phyloP scores from a whole-genome alignment of 1,139 yeast species.

The Zygosaccharomyces sapae region DNA sequence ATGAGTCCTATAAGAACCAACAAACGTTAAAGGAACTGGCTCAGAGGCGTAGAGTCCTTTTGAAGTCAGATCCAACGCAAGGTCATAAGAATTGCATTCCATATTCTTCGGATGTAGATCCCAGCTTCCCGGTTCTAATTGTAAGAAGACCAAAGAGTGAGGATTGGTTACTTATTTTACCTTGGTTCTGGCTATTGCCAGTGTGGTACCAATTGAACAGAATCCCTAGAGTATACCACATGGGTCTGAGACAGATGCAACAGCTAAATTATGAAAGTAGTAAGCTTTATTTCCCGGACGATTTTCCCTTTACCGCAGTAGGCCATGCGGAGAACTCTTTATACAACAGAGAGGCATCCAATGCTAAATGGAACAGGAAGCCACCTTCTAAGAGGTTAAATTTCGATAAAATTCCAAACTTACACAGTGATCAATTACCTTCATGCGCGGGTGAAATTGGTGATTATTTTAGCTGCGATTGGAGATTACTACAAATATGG shows the following conservation, averaged over 20 bases:
- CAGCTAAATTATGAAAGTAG: slow-evolving; percentile 66
- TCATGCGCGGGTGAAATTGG: slow-evolving; percentile 51
- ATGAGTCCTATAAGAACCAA: slow-evolving; percentile 54
- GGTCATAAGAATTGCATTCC: slow-evolving; percentile 33
- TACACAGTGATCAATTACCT: slow-evolving; percentile 28
- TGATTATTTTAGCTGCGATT: slow-evolving; percentile 70
- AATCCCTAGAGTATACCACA: slow-evolving; percentile 58
- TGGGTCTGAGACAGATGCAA: slow-evolving; percentile 70
- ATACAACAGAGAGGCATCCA: slow-evolving; percentile 40
- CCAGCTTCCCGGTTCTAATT: slow-evolving; percentile 60
- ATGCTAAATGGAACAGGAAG: slow-evolving; percentile 48
- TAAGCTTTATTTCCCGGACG: slow-evolving; percentile 60
- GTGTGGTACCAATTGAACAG: slow-evolving; percentile 69
- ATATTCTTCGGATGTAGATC: slow-evolving; percentile 34
- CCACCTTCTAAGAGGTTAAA: slow-evolving; percentile 60
- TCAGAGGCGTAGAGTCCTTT: slow-evolving; percentile 35
- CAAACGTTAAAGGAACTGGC: slow-evolving; percentile 55
- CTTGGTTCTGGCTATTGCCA: slow-evolving; percentile 90
- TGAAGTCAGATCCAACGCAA: slow-evolving; percentile 28
- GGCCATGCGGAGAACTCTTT: slow-evolving; percentile 53
- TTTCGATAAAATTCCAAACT: slow-evolving; percentile 41
- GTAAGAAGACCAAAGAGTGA: slow-evolving; percentile 42
- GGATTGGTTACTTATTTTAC: slow-evolving; percentile 58
- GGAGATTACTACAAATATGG: slow-evolving; percentile 55
- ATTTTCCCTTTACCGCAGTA: slow-evolving; percentile 58